Conservation (phyloP, 176 grass and related monocot species). For the Saccharum spontaneum region DNA sequence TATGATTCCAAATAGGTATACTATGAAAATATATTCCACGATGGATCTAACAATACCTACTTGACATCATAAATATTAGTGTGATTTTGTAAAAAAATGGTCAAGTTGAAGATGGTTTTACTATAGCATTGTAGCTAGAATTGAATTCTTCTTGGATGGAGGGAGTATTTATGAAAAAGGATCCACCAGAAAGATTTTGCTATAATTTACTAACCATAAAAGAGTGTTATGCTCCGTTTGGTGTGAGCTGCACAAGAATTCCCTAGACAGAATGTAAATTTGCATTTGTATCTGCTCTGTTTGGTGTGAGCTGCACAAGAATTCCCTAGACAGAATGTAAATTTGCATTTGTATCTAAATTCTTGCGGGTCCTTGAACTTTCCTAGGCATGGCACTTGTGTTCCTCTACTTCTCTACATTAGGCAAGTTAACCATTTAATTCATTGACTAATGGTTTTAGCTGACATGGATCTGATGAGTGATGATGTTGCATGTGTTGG, state of each 20-base stretch:
- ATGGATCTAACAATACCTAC: background rate
- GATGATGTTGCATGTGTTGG: background rate
- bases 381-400: background rate
- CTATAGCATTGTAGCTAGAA: too few species aligned
- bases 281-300: background rate
- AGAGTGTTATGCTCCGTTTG: background rate
- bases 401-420: constrained; percentile 2
- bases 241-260: background rate
- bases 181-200: background rate
- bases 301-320: background rate
- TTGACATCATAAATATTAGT: background rate
- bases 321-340: background rate
- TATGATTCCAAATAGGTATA: background rate
- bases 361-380: background rate
- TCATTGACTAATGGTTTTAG: background rate
- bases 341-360: background rate
- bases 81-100: background rate
- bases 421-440: background rate
- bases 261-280: background rate
- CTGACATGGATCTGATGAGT: background rate
- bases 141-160: too few species aligned
- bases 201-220: background rate
- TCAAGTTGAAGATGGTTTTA: too few species aligned
- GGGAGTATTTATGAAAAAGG: background rate
- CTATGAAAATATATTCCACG: background rate